Conservation (phyloP, 805 yeast species). For the Saturnispora quitensis region DNA sequence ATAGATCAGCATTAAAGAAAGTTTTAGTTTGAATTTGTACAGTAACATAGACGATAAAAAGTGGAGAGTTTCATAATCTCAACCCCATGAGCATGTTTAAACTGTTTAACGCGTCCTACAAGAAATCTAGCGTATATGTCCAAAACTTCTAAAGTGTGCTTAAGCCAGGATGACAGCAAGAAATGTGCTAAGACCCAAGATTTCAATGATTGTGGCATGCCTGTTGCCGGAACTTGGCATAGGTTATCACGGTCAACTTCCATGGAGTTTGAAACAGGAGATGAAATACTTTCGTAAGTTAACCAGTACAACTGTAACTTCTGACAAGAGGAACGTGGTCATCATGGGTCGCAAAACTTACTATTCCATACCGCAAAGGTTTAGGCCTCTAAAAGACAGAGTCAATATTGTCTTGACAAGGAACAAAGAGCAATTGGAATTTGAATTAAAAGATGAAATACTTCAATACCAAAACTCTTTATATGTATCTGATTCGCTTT, state of each 20-base stretch:
- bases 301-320: conserved; percentile 38
- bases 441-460: conserved; percentile 23
- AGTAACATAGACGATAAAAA: background rate
- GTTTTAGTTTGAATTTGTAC: background rate
- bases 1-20: background rate
- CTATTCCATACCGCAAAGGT: conserved; percentile 82
- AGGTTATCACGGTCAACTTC: conserved; percentile 71
- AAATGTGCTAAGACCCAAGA: conserved; percentile 23
- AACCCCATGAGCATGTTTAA: background rate
- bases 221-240: conserved; percentile 74
- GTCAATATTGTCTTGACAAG: conserved; percentile 70
- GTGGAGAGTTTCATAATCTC: background rate
- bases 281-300: conserved; percentile 77
- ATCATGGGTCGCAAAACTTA: conserved; percentile 96
- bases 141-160: no score
- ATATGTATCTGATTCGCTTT: conserved; percentile 33
- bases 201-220: conserved; percentile 78
- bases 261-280: conserved; percentile 82
- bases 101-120: background rate
- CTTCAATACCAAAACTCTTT: conserved; percentile 13
- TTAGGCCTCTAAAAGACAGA: conserved; percentile 74
- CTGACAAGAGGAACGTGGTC: conserved; percentile 55
- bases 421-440: conserved; percentile 18
- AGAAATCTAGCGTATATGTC: background rate
- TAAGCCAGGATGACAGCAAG: conserved; percentile 4